These are phyloP conservation scores for Epithele typhae DNA, from an alignment of 768 basidiomycete species.

Conservation along the genomic window DNA sequence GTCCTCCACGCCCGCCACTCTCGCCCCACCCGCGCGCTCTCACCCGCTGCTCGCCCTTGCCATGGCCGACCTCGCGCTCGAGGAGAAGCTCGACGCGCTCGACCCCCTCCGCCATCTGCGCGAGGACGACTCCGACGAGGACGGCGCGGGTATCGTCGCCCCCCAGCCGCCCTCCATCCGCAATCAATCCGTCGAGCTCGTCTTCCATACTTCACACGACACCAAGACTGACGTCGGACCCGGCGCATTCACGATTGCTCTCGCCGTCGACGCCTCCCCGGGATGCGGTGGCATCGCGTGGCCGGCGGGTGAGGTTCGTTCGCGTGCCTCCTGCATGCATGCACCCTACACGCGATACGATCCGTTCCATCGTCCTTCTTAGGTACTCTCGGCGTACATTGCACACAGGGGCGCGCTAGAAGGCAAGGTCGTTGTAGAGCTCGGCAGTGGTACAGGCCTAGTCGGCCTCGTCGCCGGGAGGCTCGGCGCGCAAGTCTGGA, in stretches of 20 bases:
- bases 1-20: background rate
- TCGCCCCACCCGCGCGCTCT: too few species aligned
- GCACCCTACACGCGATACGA: background rate
- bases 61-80: constrained; percentile 37
- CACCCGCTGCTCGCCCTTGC: background rate
- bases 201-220: constrained; percentile 36
- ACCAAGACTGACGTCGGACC: constrained; percentile 6
- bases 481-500: constrained; percentile 62
- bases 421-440: constrained; percentile 65
- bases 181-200: constrained; percentile 44
- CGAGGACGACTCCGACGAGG: constrained; percentile 31
- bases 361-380: background rate
- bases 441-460: constrained; percentile 90
- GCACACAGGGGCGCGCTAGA: constrained; percentile 52
- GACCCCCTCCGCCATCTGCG: constrained; percentile 63
- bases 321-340: background rate
- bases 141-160: constrained; percentile 40
- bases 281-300: constrained; percentile 92
- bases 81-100: constrained; percentile 50
- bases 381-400: constrained; percentile 82
- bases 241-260: constrained; percentile 37
- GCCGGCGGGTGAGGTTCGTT: constrained; percentile 83
- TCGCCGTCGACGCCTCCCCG: constrained; percentile 74
- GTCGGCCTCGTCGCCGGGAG: constrained; percentile 82
- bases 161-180: constrained; percentile 47